Percentiles rank a stretch among this genome's conserved stretches.
Evolutionary conservation across 148 eudicot genomes (phyloP).

Genomic region (Heliosperma pusillum): DNA sequence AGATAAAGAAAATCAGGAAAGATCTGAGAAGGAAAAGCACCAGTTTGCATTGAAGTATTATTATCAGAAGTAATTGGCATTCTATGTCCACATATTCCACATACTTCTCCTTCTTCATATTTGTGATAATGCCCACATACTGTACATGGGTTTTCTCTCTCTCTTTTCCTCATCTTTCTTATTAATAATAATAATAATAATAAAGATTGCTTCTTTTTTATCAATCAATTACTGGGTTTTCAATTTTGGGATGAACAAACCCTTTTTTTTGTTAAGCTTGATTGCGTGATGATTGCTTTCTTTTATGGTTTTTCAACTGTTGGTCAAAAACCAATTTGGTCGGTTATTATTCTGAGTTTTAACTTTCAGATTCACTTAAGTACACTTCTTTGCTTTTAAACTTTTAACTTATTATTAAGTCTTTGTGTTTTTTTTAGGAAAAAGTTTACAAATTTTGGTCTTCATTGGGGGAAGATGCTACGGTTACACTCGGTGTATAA

Average conservation of each 20-base stretch:
- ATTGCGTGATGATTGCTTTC: neutral
- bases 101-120: constrained; percentile 92
- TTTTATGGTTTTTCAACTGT: no score
- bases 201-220: neutral
- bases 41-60: constrained; percentile 33
- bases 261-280: neutral
- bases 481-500: no score
- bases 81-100: constrained; percentile 87
- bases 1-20: constrained; percentile 75
- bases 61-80: constrained; percentile 45
- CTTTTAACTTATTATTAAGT: no score
- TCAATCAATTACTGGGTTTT: neutral
- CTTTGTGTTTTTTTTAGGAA: no score
- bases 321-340: no score
- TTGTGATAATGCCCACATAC: constrained; percentile 95
- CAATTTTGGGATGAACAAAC: neutral
- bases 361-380: no score
- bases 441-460: no score
- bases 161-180: constrained; percentile 72
- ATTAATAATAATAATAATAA: neutral
- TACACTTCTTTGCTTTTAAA: no score
- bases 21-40: constrained; percentile 91
- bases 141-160: constrained; percentile 86
- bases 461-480: no score
- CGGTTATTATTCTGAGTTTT: no score